Evolutionary conservation across 2,329 filamentous ascomycete genomes (phyloP), one percentile per base, ranked within the genome.

Genomic region (Paracorniculantispora psalliotae): DNA sequence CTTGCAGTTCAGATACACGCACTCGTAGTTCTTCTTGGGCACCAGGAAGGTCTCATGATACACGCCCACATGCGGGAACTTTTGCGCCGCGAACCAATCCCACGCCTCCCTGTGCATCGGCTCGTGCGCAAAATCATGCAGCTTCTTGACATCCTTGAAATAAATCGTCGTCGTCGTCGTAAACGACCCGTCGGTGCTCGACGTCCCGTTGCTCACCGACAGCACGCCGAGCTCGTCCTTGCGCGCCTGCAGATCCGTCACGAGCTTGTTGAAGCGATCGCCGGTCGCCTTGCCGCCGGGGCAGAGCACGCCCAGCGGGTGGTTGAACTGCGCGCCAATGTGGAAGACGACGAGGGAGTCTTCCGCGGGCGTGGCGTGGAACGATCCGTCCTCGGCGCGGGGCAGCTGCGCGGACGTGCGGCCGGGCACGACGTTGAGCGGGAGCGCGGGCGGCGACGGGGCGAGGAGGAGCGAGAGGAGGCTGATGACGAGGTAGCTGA

Each of bases 11-110:
- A 74, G 62, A 63, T 83, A 83, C 23, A 84, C 71, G 2, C 71
- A 77, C 74, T 85, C 82, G 68, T 79, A 82, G 9, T 70, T 69
- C 3, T 74, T 72, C 3, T 69, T 67, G 1, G 74, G 74, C 5
- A 77, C 75, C 26, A 73, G 69, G 62, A 79, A 84, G 0, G 77
- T 75, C 73, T 85, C 82, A 65, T 86, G 82, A 61, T 73, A 84
- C 62, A 84, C 78, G 5, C 75, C 75, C 25, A 84, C 64, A 61
- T 81, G 73, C 26, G 66, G 63, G 43, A 70, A 61, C 26, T 73
- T 65, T 47, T 66, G 67, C 53, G 65, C 67, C 57, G 75, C 73
- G 67, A 76, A 81, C 76, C 77, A 83, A 49, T 79, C 74, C 81
- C 79, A 81, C 0, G 68, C 76, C 39, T 73, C 67, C 13, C 76